These are phyloP conservation scores for Colletotrichum eremochloae DNA, from an alignment of 2,329 filamentous ascomycete species.

Conservation along the genomic window DNA sequence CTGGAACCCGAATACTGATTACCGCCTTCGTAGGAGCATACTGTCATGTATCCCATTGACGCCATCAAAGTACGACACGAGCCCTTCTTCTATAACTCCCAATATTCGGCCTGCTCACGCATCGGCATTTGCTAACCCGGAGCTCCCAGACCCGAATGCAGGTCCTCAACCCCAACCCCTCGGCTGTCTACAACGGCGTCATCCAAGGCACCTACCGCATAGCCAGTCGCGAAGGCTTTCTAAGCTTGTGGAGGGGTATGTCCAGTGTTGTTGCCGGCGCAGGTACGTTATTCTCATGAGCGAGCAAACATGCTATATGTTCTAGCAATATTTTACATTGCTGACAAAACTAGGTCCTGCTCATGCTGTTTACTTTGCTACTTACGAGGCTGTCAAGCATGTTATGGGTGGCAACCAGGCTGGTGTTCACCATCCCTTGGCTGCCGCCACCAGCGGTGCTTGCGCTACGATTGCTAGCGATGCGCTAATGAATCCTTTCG, in stretches of 20 bases:
- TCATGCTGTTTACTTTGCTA: slow-evolving; percentile 98
- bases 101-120: not conserved
- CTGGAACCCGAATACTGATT: slow-evolving; percentile 39
- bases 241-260: slow-evolving; percentile 95
- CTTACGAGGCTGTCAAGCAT: slow-evolving; percentile 97
- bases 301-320: not conserved
- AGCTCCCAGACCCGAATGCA: slow-evolving; percentile 91
- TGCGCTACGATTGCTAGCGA: slow-evolving; percentile 97
- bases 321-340: not conserved
- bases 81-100: not conserved
- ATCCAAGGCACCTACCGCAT: slow-evolving; percentile 95
- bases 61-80: slow-evolving; percentile 84
- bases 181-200: slow-evolving; percentile 88
- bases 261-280: slow-evolving; percentile 96
- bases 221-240: slow-evolving; percentile 87
- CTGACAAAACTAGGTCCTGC: slow-evolving; percentile 78
- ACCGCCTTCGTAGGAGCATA: slow-evolving; percentile 80
- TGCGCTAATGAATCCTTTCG: slow-evolving; percentile 99
- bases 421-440: slow-evolving; percentile 90
- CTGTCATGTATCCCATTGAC: slow-evolving; percentile 99
- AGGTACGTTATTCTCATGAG: slow-evolving; percentile 67
- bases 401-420: slow-evolving; percentile 91
- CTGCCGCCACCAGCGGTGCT: slow-evolving; percentile 92
- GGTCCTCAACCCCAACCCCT: slow-evolving; percentile 86
- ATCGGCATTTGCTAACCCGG: slow-evolving; percentile 42